A percentile compares a stretch with the other conserved stretches of the same genome.
Conservation (phyloP, 176 grass and related monocot species). For the Aegilops umbellulata region DNA sequence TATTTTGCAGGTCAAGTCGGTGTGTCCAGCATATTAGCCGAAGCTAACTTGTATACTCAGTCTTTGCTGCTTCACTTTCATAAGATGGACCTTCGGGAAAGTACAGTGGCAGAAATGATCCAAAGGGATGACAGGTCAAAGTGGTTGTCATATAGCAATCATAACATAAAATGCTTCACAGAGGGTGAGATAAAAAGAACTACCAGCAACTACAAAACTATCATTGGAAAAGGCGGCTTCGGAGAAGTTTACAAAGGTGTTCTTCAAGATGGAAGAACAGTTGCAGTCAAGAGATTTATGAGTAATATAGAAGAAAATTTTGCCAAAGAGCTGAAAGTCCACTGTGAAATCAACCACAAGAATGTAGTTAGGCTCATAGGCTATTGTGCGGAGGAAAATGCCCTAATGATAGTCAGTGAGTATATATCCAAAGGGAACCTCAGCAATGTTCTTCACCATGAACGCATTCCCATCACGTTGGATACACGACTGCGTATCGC, state of each 20-base stretch:
- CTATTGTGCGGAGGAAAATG: background rate
- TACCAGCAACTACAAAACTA: background rate
- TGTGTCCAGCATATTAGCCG: background rate
- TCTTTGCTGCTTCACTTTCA: background rate
- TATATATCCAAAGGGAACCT: conserved; percentile 12
- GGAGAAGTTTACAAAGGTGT: conserved; percentile 1
- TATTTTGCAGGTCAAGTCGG: background rate
- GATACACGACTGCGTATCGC: background rate
- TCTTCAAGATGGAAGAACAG: background rate
- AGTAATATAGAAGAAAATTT: background rate
- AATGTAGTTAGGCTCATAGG: conserved; percentile 8
- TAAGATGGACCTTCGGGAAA: background rate
- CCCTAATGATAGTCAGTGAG: background rate
- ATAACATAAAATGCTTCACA: background rate
- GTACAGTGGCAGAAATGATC: background rate
- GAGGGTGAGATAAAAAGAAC: background rate
- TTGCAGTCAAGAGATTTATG: conserved; percentile 15
- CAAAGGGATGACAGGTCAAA: background rate
- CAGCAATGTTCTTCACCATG: background rate
- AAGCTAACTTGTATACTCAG: background rate
- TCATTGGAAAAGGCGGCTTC: background rate
- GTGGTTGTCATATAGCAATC: background rate
- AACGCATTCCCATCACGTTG: background rate
- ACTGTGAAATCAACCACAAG: conserved; percentile 28
- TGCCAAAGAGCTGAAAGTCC: conserved; percentile 13